Evolutionary conservation across 331 rosid species (phyloP), one percentile per base, ranked within the genome.

Genomic region (Arachis monticola): DNA sequence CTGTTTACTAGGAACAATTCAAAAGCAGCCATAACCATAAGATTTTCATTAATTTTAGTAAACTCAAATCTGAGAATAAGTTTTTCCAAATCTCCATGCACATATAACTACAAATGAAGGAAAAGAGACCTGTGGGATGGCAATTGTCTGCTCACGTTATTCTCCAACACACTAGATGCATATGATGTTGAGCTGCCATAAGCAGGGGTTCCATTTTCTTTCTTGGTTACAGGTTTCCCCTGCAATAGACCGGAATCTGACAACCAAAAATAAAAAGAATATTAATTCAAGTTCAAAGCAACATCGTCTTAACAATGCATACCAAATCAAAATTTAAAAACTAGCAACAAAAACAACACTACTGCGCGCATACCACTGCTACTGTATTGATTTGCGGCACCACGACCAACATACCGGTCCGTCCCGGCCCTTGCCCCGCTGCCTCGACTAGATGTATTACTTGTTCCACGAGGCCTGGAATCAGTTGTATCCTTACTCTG

Each of bases 401-500:
- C 88, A 60, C 97, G 97, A 42, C 96, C 93, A 76, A 53, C 83
- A 76, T 83, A 82, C 2, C 96, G 97, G 17, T 94, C 99, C 4
- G 82, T 22, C 7, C 87, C 80, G 57, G 78, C 85, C 74, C 91
- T 85, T 76, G 81, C 84, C 8, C 89, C 82, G 1, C 90, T 81
- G 1, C 90, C 86, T 27, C 90, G 85, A 67, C 35, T 87, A 51
- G 96, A 84, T 64, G 86, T 30, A 71, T 13, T 78, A 73, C 27
- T 90, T 69, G 73, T 50, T 17, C 86, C 89, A 2, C 95, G 98
- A 63, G 96, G 78, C 81, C 96, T 87, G 11, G 84, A 76, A 14
- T 93, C 98, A 11, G 89, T 70, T 0, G 83, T 75, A 67, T 93
- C 98, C 87, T 93, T 93, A 32, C 5, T 74, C 98, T 91, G 85